A percentile compares a stretch with the other conserved stretches of the same genome.
Evolutionary conservation across 148 eudicot species (phyloP).

Genomic region (Vaccinium darrowii): DNA sequence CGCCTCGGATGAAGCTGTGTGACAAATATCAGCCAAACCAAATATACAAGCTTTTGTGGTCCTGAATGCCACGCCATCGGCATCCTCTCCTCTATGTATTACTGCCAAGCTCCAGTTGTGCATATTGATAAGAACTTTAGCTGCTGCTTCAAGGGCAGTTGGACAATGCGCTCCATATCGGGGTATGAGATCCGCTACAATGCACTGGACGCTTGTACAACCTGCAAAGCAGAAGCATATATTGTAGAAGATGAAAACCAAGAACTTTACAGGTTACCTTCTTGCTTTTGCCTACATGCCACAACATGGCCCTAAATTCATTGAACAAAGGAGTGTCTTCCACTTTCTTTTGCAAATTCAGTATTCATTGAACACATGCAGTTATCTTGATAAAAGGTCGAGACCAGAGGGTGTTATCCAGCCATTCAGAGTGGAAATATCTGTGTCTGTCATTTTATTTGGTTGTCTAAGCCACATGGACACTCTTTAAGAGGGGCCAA

Average conservation of each 20-base stretch:
- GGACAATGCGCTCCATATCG: constrained; percentile 83
- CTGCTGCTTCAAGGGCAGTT: constrained; percentile 95
- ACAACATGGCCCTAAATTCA: neutral
- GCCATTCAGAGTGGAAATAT: neutral
- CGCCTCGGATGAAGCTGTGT: constrained; percentile 59
- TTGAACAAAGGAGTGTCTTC: neutral
- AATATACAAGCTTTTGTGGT: constrained; percentile 74
- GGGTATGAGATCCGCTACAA: constrained; percentile 72
- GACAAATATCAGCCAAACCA: constrained; percentile 82
- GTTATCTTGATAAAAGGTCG: neutral
- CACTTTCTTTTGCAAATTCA: neutral
- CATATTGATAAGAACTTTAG: constrained; percentile 75
- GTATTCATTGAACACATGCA: neutral
- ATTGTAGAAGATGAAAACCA: neutral
- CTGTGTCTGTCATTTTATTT: neutral
- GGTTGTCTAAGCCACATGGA: neutral
- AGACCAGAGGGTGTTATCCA: neutral
- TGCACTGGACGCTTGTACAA: constrained; percentile 70
- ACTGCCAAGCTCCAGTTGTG: constrained; percentile 66
- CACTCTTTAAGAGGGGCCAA: neutral
- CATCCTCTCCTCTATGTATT: constrained; percentile 70
- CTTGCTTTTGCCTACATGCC: neutral
- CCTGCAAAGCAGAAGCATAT: constrained; percentile 47
- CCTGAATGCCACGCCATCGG: constrained; percentile 68
- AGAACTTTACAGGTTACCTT: neutral